A percentile compares a stretch with the other conserved stretches of the same genome.
phyloP scores from a whole-genome alignment of 2,329 filamentous ascomycete species.

The Fusarium sambucinum region DNA sequence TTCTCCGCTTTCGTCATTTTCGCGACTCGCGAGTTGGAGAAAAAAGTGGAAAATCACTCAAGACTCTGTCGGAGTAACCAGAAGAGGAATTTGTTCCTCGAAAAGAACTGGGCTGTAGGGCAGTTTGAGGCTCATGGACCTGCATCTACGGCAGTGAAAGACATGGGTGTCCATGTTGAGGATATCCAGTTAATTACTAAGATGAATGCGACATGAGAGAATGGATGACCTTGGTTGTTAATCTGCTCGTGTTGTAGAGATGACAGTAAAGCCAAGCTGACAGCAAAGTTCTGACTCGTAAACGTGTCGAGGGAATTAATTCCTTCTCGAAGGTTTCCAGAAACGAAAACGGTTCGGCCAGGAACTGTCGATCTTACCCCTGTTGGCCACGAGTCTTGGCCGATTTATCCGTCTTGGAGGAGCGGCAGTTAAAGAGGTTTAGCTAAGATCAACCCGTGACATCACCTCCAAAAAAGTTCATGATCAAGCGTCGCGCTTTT shows the following conservation, averaged over 20 bases:
- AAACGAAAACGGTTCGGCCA: neutral
- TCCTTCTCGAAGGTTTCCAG: constrained; percentile 11
- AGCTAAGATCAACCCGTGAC: constrained; percentile 1
- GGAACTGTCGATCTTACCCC: constrained; percentile 6
- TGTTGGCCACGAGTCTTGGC: neutral
- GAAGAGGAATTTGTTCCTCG: constrained; percentile 1
- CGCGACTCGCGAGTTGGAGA: constrained; percentile 24
- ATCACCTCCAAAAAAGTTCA: neutral
- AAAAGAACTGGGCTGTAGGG: neutral
- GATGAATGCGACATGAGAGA: neutral
- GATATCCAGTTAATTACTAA: neutral
- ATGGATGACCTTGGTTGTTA: neutral
- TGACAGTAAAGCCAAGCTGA: neutral
- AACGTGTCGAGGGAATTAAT: neutral
- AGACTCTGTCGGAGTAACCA: neutral
- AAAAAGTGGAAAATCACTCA: constrained; percentile 10
- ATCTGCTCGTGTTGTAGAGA: neutral
- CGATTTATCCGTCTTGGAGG: constrained; percentile 8
- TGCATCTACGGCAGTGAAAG: constrained; percentile 1
- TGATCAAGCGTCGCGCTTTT: neutral
- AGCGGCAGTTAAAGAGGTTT: neutral
- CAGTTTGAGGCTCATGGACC: constrained; percentile 8
- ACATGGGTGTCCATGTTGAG: neutral
- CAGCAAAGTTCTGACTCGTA: neutral
- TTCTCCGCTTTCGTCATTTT: constrained; percentile 14